phyloP scores from a whole-genome alignment of 192 early-diverging fungal genomes.

The Obelidium mucronatum region DNA sequence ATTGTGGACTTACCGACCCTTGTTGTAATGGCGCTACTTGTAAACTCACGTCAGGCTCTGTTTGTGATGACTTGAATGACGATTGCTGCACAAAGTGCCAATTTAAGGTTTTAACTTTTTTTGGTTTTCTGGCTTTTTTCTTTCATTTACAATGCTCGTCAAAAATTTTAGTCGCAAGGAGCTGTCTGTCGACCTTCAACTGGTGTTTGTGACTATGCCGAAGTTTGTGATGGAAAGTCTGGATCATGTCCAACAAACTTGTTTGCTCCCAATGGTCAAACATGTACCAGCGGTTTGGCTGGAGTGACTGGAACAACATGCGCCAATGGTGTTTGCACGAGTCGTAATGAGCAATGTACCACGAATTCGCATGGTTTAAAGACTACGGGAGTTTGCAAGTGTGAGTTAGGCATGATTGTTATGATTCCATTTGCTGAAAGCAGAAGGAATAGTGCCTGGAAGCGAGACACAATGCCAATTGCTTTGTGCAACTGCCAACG shows the following conservation, averaged over 20 bases:
- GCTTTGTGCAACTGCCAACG: conserved; percentile 35
- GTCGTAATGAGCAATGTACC: conserved; percentile 50
- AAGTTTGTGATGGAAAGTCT: conserved; percentile 73
- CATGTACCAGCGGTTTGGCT: conserved; percentile 53
- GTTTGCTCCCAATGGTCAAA: conserved; percentile 68
- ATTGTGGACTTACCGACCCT: conserved; percentile 72
- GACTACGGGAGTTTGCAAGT: conserved; percentile 40
- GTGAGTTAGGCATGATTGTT: neutral
- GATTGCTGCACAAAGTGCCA: conserved; percentile 82
- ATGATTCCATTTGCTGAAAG: neutral
- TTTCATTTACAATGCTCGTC: neutral
- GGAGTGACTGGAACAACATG: conserved; percentile 37
- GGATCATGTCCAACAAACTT: conserved; percentile 75
- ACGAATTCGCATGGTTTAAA: conserved; percentile 25
- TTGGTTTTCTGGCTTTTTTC: neutral
- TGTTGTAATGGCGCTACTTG: conserved; percentile 88
- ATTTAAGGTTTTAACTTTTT: conserved; percentile 52
- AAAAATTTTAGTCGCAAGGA: conserved; percentile 52
- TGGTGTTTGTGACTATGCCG: conserved; percentile 79
- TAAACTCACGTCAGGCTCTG: conserved; percentile 75
- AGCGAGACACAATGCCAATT: conserved; percentile 41
- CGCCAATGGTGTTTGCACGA: conserved; percentile 57
- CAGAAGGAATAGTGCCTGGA: conserved; percentile 21
- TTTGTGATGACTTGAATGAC: conserved; percentile 86
- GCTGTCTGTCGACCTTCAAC: conserved; percentile 75